These are phyloP conservation scores for Suillus paluster DNA, from an alignment of 768 basidiomycete species.

Conservation along the genomic window DNA sequence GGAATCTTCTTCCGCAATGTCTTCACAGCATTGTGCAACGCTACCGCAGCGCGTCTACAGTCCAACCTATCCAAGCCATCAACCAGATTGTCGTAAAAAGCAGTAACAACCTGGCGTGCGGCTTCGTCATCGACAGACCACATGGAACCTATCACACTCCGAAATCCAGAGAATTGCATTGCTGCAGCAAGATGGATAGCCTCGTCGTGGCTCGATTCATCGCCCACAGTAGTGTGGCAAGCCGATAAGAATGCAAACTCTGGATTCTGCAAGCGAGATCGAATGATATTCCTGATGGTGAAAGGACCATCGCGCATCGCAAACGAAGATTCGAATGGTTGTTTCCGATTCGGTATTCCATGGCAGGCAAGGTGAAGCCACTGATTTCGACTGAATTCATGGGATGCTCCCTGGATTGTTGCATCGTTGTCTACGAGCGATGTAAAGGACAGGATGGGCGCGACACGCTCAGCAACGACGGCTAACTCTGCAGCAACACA, in stretches of 20 bases:
- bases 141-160: slow-evolving; percentile 26
- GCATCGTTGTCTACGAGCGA: background rate
- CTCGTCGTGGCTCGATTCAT: slow-evolving; percentile 18
- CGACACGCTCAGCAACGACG: background rate
- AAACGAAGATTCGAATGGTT: slow-evolving; percentile 18
- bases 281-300: slow-evolving; percentile 7
- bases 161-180: slow-evolving; percentile 23
- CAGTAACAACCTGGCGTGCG: background rate
- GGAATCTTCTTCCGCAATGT: background rate
- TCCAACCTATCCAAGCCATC: background rate
- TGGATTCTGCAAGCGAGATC: background rate
- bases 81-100: slow-evolving; percentile 6
- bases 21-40: background rate
- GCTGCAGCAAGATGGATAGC: slow-evolving; percentile 26
- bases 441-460: background rate
- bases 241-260: slow-evolving; percentile 22
- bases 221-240: slow-evolving; percentile 26
- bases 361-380: slow-evolving; percentile 29
- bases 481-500: background rate
- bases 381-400: background rate
- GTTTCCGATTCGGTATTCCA: slow-evolving; percentile 7
- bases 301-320: slow-evolving; percentile 4
- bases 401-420: background rate
- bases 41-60: slow-evolving; percentile 2
- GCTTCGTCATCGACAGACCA: slow-evolving; percentile 19